Conservation (phyloP, 108 stramenopile genomes). For the Pseudonitzschia delicatissima region DNA sequence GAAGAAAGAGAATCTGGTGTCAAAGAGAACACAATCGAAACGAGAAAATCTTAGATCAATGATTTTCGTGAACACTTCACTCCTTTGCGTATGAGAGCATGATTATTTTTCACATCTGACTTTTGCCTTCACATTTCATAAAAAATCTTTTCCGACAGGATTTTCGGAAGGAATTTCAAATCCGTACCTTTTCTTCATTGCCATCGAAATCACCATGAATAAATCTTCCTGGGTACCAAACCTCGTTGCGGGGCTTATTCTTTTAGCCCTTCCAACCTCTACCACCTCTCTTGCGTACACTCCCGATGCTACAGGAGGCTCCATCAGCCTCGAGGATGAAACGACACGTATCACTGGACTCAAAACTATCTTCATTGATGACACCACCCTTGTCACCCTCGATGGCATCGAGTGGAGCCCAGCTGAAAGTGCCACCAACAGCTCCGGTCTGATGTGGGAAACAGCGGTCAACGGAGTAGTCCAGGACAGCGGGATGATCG, state of each 20-base stretch:
- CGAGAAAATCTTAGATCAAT: too few relatives aligned
- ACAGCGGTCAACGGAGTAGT: slow-evolving; percentile 27
- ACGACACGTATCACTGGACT: slow-evolving; percentile 19
- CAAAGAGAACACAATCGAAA: too few relatives aligned
- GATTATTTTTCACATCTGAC: too few relatives aligned
- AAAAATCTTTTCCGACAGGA: too few relatives aligned
- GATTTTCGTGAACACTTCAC: too few relatives aligned
- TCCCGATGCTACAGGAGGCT: background rate
- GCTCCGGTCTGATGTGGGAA: slow-evolving; percentile 9
- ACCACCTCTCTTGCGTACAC: background rate
- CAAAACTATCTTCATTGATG: slow-evolving; percentile 27
- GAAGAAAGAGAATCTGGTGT: too few relatives aligned
- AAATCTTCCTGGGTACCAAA: background rate
- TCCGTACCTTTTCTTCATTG: background rate
- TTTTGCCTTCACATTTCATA: too few relatives aligned
- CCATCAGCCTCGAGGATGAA: slow-evolving; percentile 21
- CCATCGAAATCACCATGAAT: background rate
- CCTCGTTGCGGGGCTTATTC: background rate
- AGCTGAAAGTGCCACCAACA: background rate
- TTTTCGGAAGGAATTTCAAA: too few relatives aligned
- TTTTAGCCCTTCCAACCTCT: background rate
- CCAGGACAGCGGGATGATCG: slow-evolving; percentile 9
- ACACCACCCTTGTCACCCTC: slow-evolving; percentile 10
- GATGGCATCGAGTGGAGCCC: slow-evolving; percentile 29
- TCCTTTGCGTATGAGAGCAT: too few relatives aligned